Base-by-base conservation (phyloP, 192 early-diverging fungal genomes). In the Coemansia reversa region DNA sequence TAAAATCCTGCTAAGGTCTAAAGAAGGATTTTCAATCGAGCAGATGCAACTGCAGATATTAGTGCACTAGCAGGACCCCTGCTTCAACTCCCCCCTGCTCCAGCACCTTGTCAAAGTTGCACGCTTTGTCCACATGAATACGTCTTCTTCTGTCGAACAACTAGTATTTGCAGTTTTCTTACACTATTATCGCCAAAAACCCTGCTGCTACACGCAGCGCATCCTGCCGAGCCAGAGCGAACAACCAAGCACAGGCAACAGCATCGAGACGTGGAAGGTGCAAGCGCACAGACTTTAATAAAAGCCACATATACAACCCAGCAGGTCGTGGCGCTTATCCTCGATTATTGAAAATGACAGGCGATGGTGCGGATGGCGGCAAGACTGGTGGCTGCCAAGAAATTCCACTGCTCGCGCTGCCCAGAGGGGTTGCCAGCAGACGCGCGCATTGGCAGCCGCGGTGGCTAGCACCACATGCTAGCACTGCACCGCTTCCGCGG, bases 361-460 rank as follows among this genome's bases (percentile, higher is more conserved):
- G 14, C 16, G 14, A 16, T 45, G 39, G 39, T 45, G 39, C 12
- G 9, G 14, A 16, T 12, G 12, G 39, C 2, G 39, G 39, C 39
- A 12, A 45, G 39, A 14, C 14, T 45, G 39, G 39, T 16, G 39
- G 39, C 39, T 16, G 12, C 39, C 39, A 45, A 14, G 39, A 45
- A 45, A 45, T 45, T 16, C 39, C 39, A 9, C 14, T 45, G 39
- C 39, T 45, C 3, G 3, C 39, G 39, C 12, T 45, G 39, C 3
- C 39, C 16, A 14, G 14, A 11, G 16, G 39, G 39, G 3, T 45
- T 45, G 16, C 12, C 39, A 45, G 16, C 33, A 24, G 24, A 19
- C 58, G 29, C 30, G 39, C 58, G 8, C 58, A 47, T 33, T 18
- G 30, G 42, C 58, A 32, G 58, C 42, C 16, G 33, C 18, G 33